Evolutionary conservation across 2,329 filamentous ascomycete species (phyloP).

Genomic region (Colletotrichum incanum): DNA sequence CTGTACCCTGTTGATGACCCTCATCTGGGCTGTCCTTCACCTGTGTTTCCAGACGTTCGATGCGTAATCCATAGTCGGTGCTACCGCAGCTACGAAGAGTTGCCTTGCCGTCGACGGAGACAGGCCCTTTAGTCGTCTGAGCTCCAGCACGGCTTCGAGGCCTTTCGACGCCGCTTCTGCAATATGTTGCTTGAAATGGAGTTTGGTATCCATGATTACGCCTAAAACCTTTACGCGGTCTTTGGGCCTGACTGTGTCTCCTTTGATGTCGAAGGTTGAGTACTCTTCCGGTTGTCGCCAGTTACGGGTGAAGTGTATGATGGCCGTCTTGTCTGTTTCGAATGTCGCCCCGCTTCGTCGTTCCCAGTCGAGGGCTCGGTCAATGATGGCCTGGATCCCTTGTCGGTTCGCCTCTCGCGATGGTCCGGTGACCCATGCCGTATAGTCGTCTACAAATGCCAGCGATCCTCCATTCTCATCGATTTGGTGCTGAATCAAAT

Average conservation of each 20-base stretch:
- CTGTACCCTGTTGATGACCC: conserved; percentile 6
- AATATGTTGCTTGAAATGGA: conserved; percentile 36
- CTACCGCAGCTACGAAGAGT: conserved; percentile 9
- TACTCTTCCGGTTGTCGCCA: background rate
- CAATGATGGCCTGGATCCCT: conserved; percentile 46
- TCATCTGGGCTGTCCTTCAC: conserved; percentile 1
- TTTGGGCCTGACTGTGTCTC: background rate
- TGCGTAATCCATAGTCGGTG: background rate
- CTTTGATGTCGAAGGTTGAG: conserved; percentile 43
- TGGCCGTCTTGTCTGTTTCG: conserved; percentile 47
- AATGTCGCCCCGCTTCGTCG: conserved; percentile 48
- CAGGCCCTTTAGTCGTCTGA: conserved; percentile 33
- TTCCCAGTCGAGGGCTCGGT: conserved; percentile 45
- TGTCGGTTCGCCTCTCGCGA: conserved; percentile 37
- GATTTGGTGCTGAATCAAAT: conserved; percentile 49
- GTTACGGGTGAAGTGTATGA: conserved; percentile 47
- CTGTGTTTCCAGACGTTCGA: conserved; percentile 12
- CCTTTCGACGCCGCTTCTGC: conserved; percentile 40
- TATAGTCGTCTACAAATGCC: conserved; percentile 1
- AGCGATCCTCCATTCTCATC: conserved; percentile 41
- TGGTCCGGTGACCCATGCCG: background rate
- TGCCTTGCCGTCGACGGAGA: conserved; percentile 10
- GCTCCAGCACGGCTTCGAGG: conserved; percentile 31
- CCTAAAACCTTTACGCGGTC: background rate
- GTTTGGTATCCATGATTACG: conserved; percentile 28